phyloP scores from a whole-genome alignment of 2,329 filamentous ascomycete species.

The Pyrenophora tritici-repentis region DNA sequence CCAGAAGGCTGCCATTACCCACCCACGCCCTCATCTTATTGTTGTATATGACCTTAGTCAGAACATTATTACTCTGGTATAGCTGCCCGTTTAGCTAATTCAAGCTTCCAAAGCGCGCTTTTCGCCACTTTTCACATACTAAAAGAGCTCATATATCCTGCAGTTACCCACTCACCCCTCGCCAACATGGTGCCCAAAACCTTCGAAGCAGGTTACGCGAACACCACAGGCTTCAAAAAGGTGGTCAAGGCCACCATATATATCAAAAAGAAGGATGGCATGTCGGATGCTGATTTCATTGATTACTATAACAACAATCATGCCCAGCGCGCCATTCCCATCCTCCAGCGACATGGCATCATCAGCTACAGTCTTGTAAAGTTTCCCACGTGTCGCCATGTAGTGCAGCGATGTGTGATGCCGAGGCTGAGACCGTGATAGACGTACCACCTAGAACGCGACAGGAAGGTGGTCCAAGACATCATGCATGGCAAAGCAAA shows the following conservation, averaged over 20 bases:
- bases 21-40: background rate
- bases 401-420: background rate
- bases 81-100: too few relatives aligned
- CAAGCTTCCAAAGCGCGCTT: too few relatives aligned
- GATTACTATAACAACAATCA: conserved; percentile 54
- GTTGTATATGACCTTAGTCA: too few relatives aligned
- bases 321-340: conserved; percentile 51
- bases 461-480: conserved; percentile 51
- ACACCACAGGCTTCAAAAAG: conserved; percentile 53
- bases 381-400: background rate
- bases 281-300: conserved; percentile 53
- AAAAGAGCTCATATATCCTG: too few relatives aligned
- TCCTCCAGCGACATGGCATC: conserved; percentile 51
- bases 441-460: conserved; percentile 53
- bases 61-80: too few relatives aligned
- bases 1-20: conserved; percentile 6
- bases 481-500: conserved; percentile 53
- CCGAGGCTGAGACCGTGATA: conserved; percentile 23
- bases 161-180: background rate
- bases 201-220: conserved; percentile 53
- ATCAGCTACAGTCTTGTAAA: conserved; percentile 54
- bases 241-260: conserved; percentile 54
- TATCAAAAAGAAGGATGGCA: conserved; percentile 54
- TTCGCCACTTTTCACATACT: too few relatives aligned
- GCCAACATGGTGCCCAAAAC: conserved; percentile 50